Evolutionary conservation across 1,284 basidiomycete species (phyloP).

Genomic region (Cryptococcus floricola): DNA sequence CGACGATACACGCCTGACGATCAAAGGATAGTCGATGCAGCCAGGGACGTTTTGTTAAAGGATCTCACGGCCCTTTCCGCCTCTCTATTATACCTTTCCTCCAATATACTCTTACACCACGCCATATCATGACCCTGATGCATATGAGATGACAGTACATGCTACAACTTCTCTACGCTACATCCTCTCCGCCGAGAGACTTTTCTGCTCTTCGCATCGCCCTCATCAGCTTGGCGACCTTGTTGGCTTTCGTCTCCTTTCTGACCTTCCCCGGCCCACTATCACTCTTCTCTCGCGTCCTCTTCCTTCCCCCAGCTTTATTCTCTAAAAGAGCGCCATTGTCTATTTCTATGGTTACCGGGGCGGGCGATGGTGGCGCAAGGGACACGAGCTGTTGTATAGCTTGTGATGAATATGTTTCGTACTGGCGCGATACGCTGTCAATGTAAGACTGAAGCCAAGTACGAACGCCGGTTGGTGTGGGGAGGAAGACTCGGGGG

Average conservation of each 20-base stretch:
- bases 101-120: too few species aligned
- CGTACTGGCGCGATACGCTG: too few species aligned
- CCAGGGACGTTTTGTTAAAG: too few species aligned
- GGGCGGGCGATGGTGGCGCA: not conserved
- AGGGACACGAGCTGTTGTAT: not conserved
- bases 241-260: conserved; percentile 26
- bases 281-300: not conserved
- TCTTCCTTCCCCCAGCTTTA: not conserved
- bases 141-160: too few species aligned
- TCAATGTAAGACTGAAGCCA: not conserved
- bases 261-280: not conserved
- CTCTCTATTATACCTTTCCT: too few species aligned
- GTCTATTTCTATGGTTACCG: not conserved
- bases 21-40: too few species aligned
- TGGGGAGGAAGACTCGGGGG: not conserved
- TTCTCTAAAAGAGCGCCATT: not conserved
- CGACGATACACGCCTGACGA: too few species aligned
- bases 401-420: not conserved
- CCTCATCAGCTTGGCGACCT: conserved; percentile 28
- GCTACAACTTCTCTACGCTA: too few species aligned
- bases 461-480: not conserved
- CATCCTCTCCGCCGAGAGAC: not conserved
- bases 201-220: conserved; percentile 9
- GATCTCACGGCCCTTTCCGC: too few species aligned
- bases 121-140: too few species aligned